Evolutionary conservation across 1,139 yeast genomes (phyloP).

Genomic region (Kluyveromyces marxianus): DNA sequence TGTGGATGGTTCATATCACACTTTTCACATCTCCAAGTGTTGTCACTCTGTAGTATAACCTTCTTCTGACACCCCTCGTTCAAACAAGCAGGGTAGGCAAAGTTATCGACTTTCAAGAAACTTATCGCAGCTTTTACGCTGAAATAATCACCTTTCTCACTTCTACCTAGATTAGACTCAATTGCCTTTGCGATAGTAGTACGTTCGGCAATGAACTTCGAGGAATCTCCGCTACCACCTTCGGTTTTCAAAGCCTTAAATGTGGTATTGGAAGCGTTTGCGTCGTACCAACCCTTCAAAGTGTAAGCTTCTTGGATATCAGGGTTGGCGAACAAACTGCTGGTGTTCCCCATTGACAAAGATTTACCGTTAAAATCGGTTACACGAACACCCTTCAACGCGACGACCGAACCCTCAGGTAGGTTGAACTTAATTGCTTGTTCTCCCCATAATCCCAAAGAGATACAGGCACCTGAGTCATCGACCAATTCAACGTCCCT

Average conservation of each 20-base stretch:
- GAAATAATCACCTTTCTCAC: constrained; percentile 75
- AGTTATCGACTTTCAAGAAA: constrained; percentile 62
- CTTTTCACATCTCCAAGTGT: constrained; percentile 88
- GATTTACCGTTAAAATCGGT: constrained; percentile 86
- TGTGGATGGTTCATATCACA: constrained; percentile 62
- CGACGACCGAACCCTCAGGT: constrained; percentile 81
- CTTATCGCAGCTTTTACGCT: constrained; percentile 65
- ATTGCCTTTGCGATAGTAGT: constrained; percentile 62
- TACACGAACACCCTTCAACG: constrained; percentile 84
- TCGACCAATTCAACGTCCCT: constrained; percentile 86
- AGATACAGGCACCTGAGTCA: constrained; percentile 66
- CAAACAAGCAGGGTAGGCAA: constrained; percentile 88
- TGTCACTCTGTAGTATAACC: constrained; percentile 64
- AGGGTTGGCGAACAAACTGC: constrained; percentile 71
- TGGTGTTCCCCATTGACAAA: constrained; percentile 72
- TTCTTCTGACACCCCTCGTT: constrained; percentile 74
- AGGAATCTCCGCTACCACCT: constrained; percentile 27
- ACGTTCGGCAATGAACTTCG: constrained; percentile 39
- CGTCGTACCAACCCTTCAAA: constrained; percentile 92
- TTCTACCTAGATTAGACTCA: constrained; percentile 61
- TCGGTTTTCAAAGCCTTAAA: constrained; percentile 56
- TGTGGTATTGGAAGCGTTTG: constrained; percentile 55
- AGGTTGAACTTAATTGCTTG: constrained; percentile 68
- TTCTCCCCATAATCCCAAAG: constrained; percentile 86
- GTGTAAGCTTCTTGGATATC: constrained; percentile 82